Evolutionary conservation across 2,329 filamentous ascomycete species (phyloP).

Genomic region (Coniochaeta pulveracea): DNA sequence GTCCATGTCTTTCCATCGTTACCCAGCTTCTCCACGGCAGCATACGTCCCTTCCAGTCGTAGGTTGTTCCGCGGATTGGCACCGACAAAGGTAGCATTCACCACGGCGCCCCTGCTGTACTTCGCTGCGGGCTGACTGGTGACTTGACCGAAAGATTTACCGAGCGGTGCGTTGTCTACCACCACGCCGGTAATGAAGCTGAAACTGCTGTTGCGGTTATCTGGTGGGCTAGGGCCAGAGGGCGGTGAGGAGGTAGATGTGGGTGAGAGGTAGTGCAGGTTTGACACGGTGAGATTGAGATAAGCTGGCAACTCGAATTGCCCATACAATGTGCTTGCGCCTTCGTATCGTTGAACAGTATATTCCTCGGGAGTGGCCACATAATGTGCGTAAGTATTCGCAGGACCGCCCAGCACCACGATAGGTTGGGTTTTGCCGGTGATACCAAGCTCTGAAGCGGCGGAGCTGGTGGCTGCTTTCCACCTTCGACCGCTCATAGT

Average conservation of each 20-base stretch:
- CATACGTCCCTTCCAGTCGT: slow-evolving; percentile 65
- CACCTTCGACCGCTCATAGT: slow-evolving; percentile 87
- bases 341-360: slow-evolving; percentile 76
- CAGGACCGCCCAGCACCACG: slow-evolving; percentile 75
- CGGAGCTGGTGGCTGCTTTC: slow-evolving; percentile 55
- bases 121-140: slow-evolving; percentile 35
- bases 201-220: slow-evolving; percentile 64
- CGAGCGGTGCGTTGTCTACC: slow-evolving; percentile 54
- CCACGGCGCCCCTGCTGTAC: slow-evolving; percentile 45
- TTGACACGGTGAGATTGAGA: slow-evolving; percentile 65
- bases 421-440: slow-evolving; percentile 38
- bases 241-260: slow-evolving; percentile 25
- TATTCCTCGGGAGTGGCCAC: slow-evolving; percentile 34
- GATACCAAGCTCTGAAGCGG: slow-evolving; percentile 29
- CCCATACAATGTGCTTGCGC: slow-evolving; percentile 78
- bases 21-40: slow-evolving; percentile 56
- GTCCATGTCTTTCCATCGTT: slow-evolving; percentile 39
- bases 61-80: slow-evolving; percentile 86
- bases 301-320: slow-evolving; percentile 77
- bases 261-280: slow-evolving; percentile 54
- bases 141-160: slow-evolving; percentile 60
- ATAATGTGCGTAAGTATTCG: slow-evolving; percentile 66
- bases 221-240: slow-evolving; percentile 49
- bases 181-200: slow-evolving; percentile 73
- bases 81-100: slow-evolving; percentile 63